Evolutionary conservation across 2,329 filamentous ascomycete species (phyloP), one percentile per base, ranked within the genome.

Genomic region (Fusarium vanettenii): DNA sequence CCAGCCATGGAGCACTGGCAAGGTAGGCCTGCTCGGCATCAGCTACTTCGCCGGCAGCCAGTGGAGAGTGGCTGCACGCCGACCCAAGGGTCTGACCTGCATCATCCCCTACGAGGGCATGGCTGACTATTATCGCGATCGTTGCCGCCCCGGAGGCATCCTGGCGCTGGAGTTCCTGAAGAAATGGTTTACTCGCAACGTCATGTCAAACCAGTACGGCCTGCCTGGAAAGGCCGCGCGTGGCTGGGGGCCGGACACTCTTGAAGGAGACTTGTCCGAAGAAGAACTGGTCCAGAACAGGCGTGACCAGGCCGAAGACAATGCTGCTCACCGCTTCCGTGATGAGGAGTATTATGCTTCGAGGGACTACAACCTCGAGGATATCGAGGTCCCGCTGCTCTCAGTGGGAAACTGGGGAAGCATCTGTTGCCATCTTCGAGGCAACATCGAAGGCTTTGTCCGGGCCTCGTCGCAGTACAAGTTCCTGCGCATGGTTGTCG

Each of bases 401-500:
- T 89, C 86, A 0, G 92, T 93, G 0, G 92, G 87, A 0, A 93
- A 93, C 79, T 93, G 91, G 35, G 35, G 91, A 22, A 91, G 91
- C 2, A 93, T 93, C 61, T 80, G 91, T 7, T 85, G 93, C 4
- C 92, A 93, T 75, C 85, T 93, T 16, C 86, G 92, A n/a, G 92
- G 92, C 5, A 94, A 94, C 73, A 85, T 93, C 14, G 86, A 91
- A 77, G 92, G 92, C 0, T 94, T 87, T 70, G 82, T 84, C 2
- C 85, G 90, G 55, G 91, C 92, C 0, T 90, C 90, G 1, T 93
- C 91, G 0, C 84, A 89, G 67, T 83, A 90, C 69, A 94, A 93
- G 79, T 94, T 91, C 74, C 85, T 94, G 0, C 87, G 92, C 16
- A 90, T 93, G 80, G 91, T 93, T 77, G 90, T 88, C 1, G 92